These are phyloP conservation scores for Ogataea naganishii DNA, from an alignment of 805 yeast genomes.

Conservation along the genomic window DNA sequence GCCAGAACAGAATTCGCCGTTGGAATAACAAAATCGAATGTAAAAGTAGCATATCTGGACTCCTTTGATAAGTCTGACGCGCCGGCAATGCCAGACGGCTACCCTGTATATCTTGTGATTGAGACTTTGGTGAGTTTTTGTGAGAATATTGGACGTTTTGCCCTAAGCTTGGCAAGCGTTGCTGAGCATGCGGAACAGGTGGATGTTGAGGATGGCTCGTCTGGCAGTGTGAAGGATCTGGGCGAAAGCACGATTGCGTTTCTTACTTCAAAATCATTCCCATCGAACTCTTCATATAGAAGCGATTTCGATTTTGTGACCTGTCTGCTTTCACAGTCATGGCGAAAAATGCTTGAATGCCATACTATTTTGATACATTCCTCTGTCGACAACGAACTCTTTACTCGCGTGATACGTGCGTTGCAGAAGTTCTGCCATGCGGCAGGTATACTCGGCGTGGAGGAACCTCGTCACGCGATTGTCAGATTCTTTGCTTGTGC, in stretches of 20 bases:
- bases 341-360: slow-evolving; percentile 31
- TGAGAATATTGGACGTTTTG: slow-evolving; percentile 59
- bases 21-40: slow-evolving; percentile 33
- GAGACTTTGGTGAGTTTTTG: slow-evolving; percentile 44
- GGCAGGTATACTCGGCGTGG: slow-evolving; percentile 62
- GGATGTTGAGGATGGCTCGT: slow-evolving; percentile 3
- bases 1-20: too few species aligned
- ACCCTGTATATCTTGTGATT: slow-evolving; percentile 50
- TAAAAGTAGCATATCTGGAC: slow-evolving; percentile 57
- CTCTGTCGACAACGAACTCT: slow-evolving; percentile 60
- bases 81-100: slow-evolving; percentile 57
- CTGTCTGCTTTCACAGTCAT: slow-evolving; percentile 25
- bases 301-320: slow-evolving; percentile 10
- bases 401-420: slow-evolving; percentile 59
- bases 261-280: slow-evolving; percentile 12
- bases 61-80: slow-evolving; percentile 75
- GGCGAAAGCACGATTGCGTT: slow-evolving; percentile 10
- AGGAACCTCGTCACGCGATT: slow-evolving; percentile 49
- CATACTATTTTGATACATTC: slow-evolving; percentile 51
- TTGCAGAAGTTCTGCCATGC: slow-evolving; percentile 78
- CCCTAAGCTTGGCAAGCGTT: slow-evolving; percentile 30
- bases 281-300: slow-evolving; percentile 4
- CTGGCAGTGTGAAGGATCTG: slow-evolving; percentile 4
- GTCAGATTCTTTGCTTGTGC: slow-evolving; percentile 36
- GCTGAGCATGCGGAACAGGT: too few species aligned